Conservation (phyloP, 2,329 filamentous ascomycete species). For the Colletotrichum sp. region DNA sequence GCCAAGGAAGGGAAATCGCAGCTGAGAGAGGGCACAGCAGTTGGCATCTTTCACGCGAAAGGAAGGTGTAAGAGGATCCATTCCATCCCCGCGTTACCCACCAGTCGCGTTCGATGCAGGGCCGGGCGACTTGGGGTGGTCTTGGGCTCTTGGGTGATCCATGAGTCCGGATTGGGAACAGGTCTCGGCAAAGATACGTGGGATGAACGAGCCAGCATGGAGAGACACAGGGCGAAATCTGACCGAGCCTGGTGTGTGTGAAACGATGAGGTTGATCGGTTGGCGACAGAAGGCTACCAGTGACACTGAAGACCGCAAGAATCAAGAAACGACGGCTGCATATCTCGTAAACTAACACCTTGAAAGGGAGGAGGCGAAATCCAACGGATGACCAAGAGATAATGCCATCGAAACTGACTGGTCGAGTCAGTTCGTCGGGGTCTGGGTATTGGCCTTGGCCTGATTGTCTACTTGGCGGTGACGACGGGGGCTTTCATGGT, state of each 20-base stretch:
- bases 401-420: conserved; percentile 5
- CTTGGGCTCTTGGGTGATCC: conserved; percentile 1
- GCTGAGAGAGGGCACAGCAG: not conserved
- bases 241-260: too few species aligned
- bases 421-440: not conserved
- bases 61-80: conserved; percentile 20
- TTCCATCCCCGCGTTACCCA: conserved; percentile 17
- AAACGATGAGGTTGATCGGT: not conserved
- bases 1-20: conserved; percentile 6
- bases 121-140: not conserved
- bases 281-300: fast-evolving
- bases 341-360: not conserved
- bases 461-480: conserved; percentile 7
- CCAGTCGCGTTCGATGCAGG: not conserved
- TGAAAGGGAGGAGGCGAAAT: not conserved
- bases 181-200: not conserved
- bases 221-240: not conserved
- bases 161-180: not conserved
- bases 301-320: not conserved
- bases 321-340: not conserved
- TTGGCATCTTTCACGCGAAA: conserved; percentile 19
- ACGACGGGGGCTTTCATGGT: not conserved
- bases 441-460: conserved; percentile 19
- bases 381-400: not conserved
- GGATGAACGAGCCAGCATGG: not conserved